Conservation (phyloP, 257 asterid species). For the Plantago elongata region DNA sequence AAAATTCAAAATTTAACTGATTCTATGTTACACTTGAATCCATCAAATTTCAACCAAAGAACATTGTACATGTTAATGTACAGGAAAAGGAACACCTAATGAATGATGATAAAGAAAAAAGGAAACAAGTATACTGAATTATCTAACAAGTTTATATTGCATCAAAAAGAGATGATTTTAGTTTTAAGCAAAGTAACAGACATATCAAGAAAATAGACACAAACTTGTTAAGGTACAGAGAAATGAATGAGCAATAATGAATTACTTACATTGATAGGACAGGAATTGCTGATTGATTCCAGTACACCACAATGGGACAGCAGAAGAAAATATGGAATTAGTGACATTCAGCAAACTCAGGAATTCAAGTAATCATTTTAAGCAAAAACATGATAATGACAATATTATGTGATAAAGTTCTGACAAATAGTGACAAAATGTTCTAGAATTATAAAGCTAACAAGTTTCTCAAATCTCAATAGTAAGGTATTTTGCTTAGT, state of each 20-base stretch:
- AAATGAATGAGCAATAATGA: slow-evolving; percentile 7
- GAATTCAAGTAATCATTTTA: slow-evolving; percentile 10
- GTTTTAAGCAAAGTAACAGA: neutral
- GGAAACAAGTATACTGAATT: too few species aligned
- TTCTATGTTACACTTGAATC: neutral
- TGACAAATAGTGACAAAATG: neutral
- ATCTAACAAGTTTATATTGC: too few species aligned
- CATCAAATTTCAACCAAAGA: neutral
- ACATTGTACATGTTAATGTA: neutral
- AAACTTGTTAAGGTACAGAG: neutral
- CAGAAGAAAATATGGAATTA: slow-evolving; percentile 24
- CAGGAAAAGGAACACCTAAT: neutral
- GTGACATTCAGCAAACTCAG: slow-evolving; percentile 14
- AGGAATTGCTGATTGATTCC: slow-evolving; percentile 76
- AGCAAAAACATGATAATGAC: slow-evolving; percentile 10
- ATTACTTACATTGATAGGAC: slow-evolving; percentile 89
- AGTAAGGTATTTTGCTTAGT: too few species aligned
- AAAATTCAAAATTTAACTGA: neutral
- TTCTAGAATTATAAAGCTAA: slow-evolving; percentile 11
- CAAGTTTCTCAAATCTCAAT: neutral
- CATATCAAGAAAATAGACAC: neutral
- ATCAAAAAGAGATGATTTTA: neutral
- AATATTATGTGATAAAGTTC: slow-evolving; percentile 10
- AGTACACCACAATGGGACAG: slow-evolving; percentile 24
- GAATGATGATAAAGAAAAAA: too few species aligned